phyloP scores from a whole-genome alignment of 106 monocot species.

The Dactylorhiza incarnata region DNA sequence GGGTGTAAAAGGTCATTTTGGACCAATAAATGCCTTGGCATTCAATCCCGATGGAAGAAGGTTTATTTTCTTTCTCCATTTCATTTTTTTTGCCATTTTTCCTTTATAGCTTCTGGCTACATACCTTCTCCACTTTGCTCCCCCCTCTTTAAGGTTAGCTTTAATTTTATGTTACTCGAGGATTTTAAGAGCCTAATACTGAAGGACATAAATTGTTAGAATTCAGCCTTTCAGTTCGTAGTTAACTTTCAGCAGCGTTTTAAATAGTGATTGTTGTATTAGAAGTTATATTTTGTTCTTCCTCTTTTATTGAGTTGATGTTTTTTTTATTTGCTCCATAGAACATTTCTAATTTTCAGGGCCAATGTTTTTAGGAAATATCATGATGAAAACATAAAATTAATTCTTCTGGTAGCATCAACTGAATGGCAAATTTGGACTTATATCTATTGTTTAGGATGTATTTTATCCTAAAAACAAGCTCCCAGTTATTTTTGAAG shows the following conservation, averaged over 20 bases:
- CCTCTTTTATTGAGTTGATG: neutral
- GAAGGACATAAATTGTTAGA: neutral
- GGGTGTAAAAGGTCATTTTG: constrained; percentile 96
- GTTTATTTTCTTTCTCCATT: constrained; percentile 19
- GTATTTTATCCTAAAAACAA: neutral
- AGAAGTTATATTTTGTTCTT: neutral
- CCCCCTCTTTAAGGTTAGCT: neutral
- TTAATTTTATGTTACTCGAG: neutral
- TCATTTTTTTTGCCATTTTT: neutral
- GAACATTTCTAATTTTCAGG: neutral
- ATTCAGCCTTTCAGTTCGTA: neutral
- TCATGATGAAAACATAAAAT: neutral
- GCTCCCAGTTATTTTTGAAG: too few species aligned
- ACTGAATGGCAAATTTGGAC: neutral
- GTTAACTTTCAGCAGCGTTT: neutral
- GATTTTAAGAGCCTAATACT: neutral
- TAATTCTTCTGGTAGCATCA: neutral
- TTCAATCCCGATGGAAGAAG: constrained; percentile 98
- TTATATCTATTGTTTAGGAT: neutral
- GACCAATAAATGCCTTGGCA: constrained; percentile 88
- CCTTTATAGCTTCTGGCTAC: neutral
- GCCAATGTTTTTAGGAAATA: neutral
- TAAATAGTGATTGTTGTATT: neutral
- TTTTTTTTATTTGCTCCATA: neutral
- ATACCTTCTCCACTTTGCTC: neutral